These are phyloP conservation scores for Macadamia tetraphylla DNA, from an alignment of 164 flowering plant species.

Conservation along the genomic window DNA sequence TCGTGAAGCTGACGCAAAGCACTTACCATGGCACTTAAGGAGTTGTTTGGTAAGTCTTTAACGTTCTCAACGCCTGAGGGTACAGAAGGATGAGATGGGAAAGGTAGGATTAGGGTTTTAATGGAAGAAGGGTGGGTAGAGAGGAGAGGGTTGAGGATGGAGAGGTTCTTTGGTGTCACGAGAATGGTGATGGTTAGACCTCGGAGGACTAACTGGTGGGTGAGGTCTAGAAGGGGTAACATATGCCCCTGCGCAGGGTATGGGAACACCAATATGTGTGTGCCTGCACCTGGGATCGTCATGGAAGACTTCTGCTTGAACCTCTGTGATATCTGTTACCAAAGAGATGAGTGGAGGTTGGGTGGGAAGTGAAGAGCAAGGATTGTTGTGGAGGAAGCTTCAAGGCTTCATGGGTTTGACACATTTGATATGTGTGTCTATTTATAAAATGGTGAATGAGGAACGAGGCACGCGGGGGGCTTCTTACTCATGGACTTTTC, in stretches of 20 bases:
- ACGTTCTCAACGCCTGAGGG: conserved; percentile 33
- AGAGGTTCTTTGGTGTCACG: conserved; percentile 24
- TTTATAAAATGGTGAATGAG: no score
- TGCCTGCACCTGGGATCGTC: background rate
- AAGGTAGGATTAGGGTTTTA: conserved; percentile 22
- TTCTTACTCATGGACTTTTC: no score
- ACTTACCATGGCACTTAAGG: conserved; percentile 12
- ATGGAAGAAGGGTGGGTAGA: conserved; percentile 11
- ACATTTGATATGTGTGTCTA: no score
- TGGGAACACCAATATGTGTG: conserved; percentile 20
- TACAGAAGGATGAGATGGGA: conserved; percentile 18
- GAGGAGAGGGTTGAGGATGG: conserved; percentile 16
- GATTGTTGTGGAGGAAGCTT: no score
- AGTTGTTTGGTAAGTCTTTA: conserved; percentile 17
- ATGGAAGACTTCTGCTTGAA: conserved; percentile 7
- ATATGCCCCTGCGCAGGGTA: conserved; percentile 27
- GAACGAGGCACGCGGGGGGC: no score
- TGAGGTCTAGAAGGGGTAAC: conserved; percentile 26
- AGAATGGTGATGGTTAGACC: conserved; percentile 20
- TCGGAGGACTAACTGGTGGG: conserved; percentile 13
- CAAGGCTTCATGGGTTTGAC: no score
- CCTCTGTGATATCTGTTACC: no score
- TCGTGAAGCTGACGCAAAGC: conserved; percentile 7
- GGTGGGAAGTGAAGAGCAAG: no score
- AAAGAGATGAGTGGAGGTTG: no score